These are phyloP conservation scores for Populus pruinosa DNA, from an alignment of 345 rosid species.

Conservation along the genomic window DNA sequence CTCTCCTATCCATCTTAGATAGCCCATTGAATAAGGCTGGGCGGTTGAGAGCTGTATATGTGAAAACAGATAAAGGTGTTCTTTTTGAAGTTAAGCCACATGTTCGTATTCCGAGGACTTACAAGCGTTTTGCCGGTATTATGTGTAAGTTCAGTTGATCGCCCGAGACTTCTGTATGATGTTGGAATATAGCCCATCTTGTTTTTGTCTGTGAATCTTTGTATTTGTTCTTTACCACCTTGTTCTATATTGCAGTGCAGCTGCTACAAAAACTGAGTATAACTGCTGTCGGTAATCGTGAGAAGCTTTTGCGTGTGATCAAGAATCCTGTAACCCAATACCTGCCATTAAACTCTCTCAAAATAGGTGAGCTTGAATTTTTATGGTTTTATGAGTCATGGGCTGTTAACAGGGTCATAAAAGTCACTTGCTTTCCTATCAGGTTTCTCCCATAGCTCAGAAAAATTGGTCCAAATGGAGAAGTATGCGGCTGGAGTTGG, in stretches of 20 bases:
- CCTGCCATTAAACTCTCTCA: conserved; percentile 58
- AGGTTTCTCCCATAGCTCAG: conserved; percentile 87
- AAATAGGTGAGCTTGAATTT: conserved; percentile 52
- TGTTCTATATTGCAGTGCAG: conserved; percentile 53
- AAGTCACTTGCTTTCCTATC: conserved; percentile 12
- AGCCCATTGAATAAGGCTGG: conserved; percentile 90
- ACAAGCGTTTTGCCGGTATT: conserved; percentile 72
- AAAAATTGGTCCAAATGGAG: conserved; percentile 58
- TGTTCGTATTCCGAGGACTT: conserved; percentile 87
- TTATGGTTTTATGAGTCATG: neutral
- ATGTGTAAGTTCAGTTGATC: conserved; percentile 55
- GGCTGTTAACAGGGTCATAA: neutral
- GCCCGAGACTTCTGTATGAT: neutral
- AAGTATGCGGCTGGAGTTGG: conserved; percentile 50
- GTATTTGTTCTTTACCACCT: neutral
- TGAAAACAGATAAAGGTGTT: conserved; percentile 80
- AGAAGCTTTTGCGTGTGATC: conserved; percentile 72
- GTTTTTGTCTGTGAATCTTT: neutral
- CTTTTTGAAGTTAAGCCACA: conserved; percentile 83
- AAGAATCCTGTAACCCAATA: conserved; percentile 70
- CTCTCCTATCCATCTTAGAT: conserved; percentile 69
- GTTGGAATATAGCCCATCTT: neutral
- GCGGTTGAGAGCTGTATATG: conserved; percentile 68
- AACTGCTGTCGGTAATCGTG: conserved; percentile 67
- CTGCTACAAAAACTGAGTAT: conserved; percentile 78